Conservation (phyloP, 2,329 filamentous ascomycete genomes). For the Aulographum hederae region DNA sequence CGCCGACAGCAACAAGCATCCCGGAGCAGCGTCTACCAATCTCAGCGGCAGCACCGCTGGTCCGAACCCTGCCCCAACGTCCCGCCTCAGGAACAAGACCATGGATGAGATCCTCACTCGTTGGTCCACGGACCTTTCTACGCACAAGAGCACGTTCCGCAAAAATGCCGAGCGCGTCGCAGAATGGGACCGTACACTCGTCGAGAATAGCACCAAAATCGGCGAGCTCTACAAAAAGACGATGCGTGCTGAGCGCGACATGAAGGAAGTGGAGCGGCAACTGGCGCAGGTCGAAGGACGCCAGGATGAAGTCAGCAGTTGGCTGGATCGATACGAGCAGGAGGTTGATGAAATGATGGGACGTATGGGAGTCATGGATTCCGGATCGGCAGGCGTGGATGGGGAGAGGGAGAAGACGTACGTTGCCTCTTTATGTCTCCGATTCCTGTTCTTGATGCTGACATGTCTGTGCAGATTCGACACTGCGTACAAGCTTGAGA, state of each 20-base stretch:
- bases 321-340: conserved; percentile 78
- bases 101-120: conserved; percentile 98
- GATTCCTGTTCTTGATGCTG: conserved; percentile 8
- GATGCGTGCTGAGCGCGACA: conserved; percentile 84
- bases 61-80: conserved; percentile 60
- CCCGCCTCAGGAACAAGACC: conserved; percentile 90
- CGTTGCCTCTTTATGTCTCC: conserved; percentile 11
- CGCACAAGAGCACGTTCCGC: conserved; percentile 95
- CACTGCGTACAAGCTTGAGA: conserved; percentile 79
- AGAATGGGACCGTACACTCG: conserved; percentile 77
- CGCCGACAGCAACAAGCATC: too few species aligned
- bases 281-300: conserved; percentile 77
- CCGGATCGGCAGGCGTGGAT: conserved; percentile 68
- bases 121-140: conserved; percentile 87
- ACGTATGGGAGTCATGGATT: conserved; percentile 41
- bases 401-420: conserved; percentile 88
- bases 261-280: conserved; percentile 84
- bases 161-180: conserved; percentile 74
- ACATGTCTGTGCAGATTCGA: conserved; percentile 46
- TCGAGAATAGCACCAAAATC: conserved; percentile 90
- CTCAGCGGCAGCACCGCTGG: conserved; percentile 62
- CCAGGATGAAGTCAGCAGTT: conserved; percentile 74
- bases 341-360: conserved; percentile 83
- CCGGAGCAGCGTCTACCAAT: background rate
- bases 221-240: conserved; percentile 83